phyloP scores from a whole-genome alignment of 257 asterid genomes.

The Craterostigma plantagineum region DNA sequence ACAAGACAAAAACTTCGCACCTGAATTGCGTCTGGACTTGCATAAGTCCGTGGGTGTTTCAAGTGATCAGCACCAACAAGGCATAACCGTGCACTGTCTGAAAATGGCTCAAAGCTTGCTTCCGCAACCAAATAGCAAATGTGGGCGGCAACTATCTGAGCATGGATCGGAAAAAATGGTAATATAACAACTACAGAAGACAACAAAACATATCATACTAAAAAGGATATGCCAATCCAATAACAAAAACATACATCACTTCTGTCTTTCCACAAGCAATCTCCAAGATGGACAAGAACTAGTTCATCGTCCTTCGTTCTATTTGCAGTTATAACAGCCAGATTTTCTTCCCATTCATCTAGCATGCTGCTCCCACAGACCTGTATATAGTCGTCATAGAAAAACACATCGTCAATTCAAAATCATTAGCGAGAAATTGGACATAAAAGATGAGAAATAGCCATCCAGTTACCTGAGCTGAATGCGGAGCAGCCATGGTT shows the following conservation, averaged over 20 bases:
- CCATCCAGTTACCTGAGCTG: slow-evolving; percentile 43
- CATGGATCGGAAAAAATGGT: slow-evolving; percentile 10
- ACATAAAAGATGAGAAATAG: slow-evolving; percentile 6
- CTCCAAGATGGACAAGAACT: slow-evolving; percentile 94
- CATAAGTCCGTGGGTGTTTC: slow-evolving; percentile 82
- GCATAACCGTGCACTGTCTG: slow-evolving; percentile 83
- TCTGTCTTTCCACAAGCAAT: slow-evolving; percentile 93
- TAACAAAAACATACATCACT: slow-evolving; percentile 62
- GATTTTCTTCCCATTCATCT: slow-evolving; percentile 91
- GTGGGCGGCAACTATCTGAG: slow-evolving; percentile 92
- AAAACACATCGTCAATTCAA: slow-evolving; percentile 8
- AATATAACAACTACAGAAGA: background rate
- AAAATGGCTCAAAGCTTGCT: slow-evolving; percentile 72
- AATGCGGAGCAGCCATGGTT: slow-evolving; percentile 37
- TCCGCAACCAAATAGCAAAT: slow-evolving; percentile 92
- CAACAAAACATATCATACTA: no score
- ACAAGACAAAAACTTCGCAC: no score
- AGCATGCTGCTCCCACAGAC: slow-evolving; percentile 59
- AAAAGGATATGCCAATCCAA: background rate
- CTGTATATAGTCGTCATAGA: slow-evolving; percentile 17
- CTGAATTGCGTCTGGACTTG: slow-evolving; percentile 98
- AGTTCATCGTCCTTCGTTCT: slow-evolving; percentile 91
- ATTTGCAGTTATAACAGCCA: slow-evolving; percentile 92
- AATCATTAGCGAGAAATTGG: slow-evolving; percentile 6
- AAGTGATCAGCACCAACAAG: slow-evolving; percentile 94